Evolutionary conservation across 371 early-diverging fungal genomes (phyloP).

Genomic region (Vittaforma corneae): DNA sequence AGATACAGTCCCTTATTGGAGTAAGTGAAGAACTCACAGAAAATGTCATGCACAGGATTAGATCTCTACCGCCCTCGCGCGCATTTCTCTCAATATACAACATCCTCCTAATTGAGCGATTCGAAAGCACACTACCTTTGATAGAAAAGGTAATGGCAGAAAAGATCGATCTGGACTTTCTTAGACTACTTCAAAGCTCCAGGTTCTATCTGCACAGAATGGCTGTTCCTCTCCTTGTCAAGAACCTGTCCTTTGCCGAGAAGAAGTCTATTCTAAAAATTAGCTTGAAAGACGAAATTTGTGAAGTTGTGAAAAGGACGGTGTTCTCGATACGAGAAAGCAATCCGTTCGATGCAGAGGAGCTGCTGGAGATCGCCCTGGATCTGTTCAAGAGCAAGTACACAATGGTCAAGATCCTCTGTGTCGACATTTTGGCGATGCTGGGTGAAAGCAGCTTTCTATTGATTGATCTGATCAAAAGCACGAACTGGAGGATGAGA

Average conservation of each 20-base stretch:
- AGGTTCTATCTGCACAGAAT: slow-evolving; percentile 18
- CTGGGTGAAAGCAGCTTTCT: neutral
- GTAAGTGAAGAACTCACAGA: neutral
- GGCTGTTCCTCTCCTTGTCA: slow-evolving; percentile 2
- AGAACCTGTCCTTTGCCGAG: neutral
- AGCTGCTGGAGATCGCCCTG: slow-evolving; percentile 7
- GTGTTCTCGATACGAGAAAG: neutral
- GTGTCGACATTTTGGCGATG: neutral
- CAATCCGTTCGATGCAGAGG: neutral
- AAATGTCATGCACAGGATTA: neutral
- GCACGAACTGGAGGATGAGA: slow-evolving; percentile 5
- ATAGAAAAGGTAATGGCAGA: slow-evolving; percentile 4
- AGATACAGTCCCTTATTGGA: slow-evolving; percentile 12
- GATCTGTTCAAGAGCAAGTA: neutral
- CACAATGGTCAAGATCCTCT: neutral
- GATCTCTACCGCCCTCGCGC: neutral
- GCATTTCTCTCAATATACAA: slow-evolving; percentile 5
- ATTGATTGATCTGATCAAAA: neutral
- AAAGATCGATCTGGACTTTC: slow-evolving; percentile 5
- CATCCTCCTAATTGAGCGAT: slow-evolving; percentile 10
- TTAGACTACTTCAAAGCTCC: slow-evolving; percentile 15
- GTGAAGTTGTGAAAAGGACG: slow-evolving; percentile 7
- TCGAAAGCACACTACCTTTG: slow-evolving; percentile 3
- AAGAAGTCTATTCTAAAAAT: neutral
- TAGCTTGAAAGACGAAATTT: slow-evolving; percentile 2